Conservation (phyloP, 2,329 filamentous ascomycete genomes). For the Ambrosiella cleistominuta region DNA sequence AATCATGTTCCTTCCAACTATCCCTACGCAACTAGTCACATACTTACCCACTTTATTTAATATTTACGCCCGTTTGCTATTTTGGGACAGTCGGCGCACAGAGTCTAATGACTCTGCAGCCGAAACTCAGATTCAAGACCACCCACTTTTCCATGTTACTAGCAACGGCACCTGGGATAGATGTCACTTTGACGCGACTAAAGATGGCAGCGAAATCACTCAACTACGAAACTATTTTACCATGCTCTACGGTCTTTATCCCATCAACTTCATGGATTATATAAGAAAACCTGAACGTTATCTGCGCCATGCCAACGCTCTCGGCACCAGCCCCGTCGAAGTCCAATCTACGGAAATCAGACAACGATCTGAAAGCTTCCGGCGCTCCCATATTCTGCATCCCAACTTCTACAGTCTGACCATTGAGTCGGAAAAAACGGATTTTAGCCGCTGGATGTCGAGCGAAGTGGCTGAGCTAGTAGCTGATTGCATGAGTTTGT, state of each 20-base stretch:
- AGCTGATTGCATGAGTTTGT: constrained; percentile 55
- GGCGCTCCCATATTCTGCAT: constrained; percentile 56
- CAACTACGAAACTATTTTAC: constrained; percentile 63
- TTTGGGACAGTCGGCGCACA: constrained; percentile 49
- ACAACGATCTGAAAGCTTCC: constrained; percentile 56
- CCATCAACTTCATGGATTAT: constrained; percentile 74
- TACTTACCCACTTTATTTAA: constrained; percentile 61
- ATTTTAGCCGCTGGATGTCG: constrained; percentile 61
- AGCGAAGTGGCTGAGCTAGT: constrained; percentile 66
- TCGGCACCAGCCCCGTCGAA: constrained; percentile 55
- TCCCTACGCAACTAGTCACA: constrained; percentile 52
- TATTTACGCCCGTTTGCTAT: constrained; percentile 61
- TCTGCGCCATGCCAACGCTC: constrained; percentile 53
- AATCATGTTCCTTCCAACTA: constrained; percentile 69
- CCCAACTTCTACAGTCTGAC: constrained; percentile 73
- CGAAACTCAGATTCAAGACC: constrained; percentile 11
- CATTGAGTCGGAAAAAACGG: constrained; percentile 60
- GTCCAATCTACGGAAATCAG: constrained; percentile 63
- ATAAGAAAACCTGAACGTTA: constrained; percentile 68
- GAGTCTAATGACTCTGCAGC: constrained; percentile 24
- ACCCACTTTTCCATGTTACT: constrained; percentile 14
- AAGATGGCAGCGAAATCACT: constrained; percentile 43
- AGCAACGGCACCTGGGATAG: constrained; percentile 42
- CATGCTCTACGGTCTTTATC: constrained; percentile 66
- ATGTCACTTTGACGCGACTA: constrained; percentile 41